A percentile compares a stretch with the other conserved stretches of the same genome.
Conservation (phyloP, 2,329 filamentous ascomycete genomes). For the Scolecobasidium constrictum region DNA sequence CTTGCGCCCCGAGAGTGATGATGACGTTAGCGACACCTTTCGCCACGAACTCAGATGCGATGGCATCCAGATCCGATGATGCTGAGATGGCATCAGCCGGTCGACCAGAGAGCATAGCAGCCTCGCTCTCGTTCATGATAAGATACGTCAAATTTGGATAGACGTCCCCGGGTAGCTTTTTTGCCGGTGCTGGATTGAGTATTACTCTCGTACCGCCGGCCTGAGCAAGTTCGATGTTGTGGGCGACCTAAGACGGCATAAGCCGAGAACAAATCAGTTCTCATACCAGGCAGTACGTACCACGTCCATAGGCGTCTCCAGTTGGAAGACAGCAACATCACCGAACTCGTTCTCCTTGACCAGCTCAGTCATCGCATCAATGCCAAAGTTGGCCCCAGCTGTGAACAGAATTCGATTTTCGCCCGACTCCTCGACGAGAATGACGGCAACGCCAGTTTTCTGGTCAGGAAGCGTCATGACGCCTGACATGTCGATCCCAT, state of each 20-base stretch:
- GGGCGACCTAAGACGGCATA: conserved; percentile 24
- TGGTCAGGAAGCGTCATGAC: conserved; percentile 29
- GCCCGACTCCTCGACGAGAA: conserved; percentile 37
- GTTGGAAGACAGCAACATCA: conserved; percentile 33
- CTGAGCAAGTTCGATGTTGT: conserved; percentile 24
- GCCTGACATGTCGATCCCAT: conserved; percentile 31
- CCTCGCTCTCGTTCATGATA: conserved; percentile 86
- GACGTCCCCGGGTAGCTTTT: conserved; percentile 52
- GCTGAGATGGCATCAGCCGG: conserved; percentile 18
- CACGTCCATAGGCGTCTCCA: conserved; percentile 34
- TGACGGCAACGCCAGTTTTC: conserved; percentile 38
- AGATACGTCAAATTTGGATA: conserved; percentile 64
- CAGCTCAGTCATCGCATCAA: conserved; percentile 22
- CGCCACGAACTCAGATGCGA: conserved; percentile 51
- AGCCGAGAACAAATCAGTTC: no score
- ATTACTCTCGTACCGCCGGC: conserved; percentile 41
- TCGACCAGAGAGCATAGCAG: conserved; percentile 55
- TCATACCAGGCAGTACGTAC: conserved; percentile 13
- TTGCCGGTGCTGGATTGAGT: conserved; percentile 72
- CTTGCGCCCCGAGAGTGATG: conserved; percentile 62
- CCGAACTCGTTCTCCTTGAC: conserved; percentile 28
- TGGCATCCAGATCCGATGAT: conserved; percentile 24
- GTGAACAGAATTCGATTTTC: conserved; percentile 39
- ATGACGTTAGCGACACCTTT: conserved; percentile 67
- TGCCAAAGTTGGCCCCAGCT: conserved; percentile 35